Conservation (phyloP, 441 rosid species). For the Gossypium schwendimanii region DNA sequence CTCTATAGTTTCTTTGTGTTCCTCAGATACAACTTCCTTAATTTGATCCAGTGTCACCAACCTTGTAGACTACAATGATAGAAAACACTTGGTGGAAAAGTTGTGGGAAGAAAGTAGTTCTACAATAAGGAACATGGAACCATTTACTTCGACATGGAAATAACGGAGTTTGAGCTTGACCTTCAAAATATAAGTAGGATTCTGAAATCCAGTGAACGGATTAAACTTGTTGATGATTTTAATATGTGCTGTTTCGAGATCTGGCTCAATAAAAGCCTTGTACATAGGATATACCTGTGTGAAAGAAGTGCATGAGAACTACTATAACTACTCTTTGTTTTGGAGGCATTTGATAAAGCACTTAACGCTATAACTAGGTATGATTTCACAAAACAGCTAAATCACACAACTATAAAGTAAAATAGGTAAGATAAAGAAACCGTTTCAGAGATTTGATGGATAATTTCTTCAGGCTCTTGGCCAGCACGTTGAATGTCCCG, state of each 20-base stretch:
- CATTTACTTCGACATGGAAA: not conserved
- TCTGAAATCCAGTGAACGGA: constrained; percentile 96
- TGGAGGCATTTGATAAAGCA: not conserved
- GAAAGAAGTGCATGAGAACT: constrained; percentile 13
- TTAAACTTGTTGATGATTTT: constrained; percentile 89
- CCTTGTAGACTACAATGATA: constrained; percentile 59
- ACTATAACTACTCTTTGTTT: not conserved
- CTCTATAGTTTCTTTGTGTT: constrained; percentile 59
- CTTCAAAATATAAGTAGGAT: constrained; percentile 82
- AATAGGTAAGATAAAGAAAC: constrained; percentile 32
- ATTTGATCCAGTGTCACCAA: constrained; percentile 65
- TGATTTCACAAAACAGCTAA: constrained; percentile 11
- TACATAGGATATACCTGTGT: constrained; percentile 93
- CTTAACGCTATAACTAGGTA: not conserved
- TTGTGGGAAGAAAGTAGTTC: not conserved
- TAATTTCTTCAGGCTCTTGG: constrained; percentile 96
- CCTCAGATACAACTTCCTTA: constrained; percentile 58
- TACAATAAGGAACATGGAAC: constrained; percentile 1
- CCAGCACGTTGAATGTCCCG: constrained; percentile 96
- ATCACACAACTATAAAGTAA: constrained; percentile 8
- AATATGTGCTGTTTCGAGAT: constrained; percentile 87
- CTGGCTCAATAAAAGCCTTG: constrained; percentile 97
- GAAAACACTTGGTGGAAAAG: constrained; percentile 25
- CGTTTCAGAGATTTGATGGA: constrained; percentile 97
- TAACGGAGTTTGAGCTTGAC: constrained; percentile 22